These are phyloP conservation scores for Ascochyta lentis DNA, from an alignment of 2,329 filamentous ascomycete species.

Conservation along the genomic window DNA sequence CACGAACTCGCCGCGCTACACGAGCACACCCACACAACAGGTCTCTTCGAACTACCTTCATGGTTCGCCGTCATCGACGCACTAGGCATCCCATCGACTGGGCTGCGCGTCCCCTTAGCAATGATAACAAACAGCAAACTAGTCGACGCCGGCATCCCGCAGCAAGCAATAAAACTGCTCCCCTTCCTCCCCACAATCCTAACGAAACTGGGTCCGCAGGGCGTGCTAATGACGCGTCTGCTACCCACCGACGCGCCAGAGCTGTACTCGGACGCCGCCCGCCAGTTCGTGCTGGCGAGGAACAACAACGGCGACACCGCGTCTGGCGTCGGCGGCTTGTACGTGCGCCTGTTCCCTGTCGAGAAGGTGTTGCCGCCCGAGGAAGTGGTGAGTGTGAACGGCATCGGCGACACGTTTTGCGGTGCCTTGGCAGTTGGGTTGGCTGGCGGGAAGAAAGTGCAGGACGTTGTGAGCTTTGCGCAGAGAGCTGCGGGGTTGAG, in stretches of 20 bases:
- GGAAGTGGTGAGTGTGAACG: constrained; percentile 88
- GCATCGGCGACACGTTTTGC: constrained; percentile 90
- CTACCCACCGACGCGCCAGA: constrained; percentile 71
- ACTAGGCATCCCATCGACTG: constrained; percentile 73
- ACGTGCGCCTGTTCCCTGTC: constrained; percentile 75
- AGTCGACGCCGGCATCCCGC: constrained; percentile 81
- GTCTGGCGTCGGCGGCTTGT: constrained; percentile 70
- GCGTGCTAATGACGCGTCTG: constrained; percentile 77
- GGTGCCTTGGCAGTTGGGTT: constrained; percentile 84
- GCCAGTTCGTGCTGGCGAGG: constrained; percentile 75
- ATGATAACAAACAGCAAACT: constrained; percentile 70
- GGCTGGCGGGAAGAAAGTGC: constrained; percentile 60
- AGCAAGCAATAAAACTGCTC: constrained; percentile 82
- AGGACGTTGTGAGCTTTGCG: constrained; percentile 75
- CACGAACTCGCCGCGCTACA: constrained; percentile 85
- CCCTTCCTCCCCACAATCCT: constrained; percentile 87
- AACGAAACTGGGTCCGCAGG: constrained; percentile 79
- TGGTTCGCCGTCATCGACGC: constrained; percentile 86
- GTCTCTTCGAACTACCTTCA: constrained; percentile 70
- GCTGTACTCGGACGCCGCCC: constrained; percentile 66
- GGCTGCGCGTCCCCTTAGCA: constrained; percentile 75
- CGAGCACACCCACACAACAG: constrained; percentile 67
- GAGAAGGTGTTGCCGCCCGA: constrained; percentile 65
- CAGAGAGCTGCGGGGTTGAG: constrained; percentile 83
- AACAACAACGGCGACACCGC: constrained; percentile 57